Evolutionary conservation across 306 rosid genomes (phyloP), one percentile per base, ranked within the genome.

Genomic region (Cucumis hystrix): DNA sequence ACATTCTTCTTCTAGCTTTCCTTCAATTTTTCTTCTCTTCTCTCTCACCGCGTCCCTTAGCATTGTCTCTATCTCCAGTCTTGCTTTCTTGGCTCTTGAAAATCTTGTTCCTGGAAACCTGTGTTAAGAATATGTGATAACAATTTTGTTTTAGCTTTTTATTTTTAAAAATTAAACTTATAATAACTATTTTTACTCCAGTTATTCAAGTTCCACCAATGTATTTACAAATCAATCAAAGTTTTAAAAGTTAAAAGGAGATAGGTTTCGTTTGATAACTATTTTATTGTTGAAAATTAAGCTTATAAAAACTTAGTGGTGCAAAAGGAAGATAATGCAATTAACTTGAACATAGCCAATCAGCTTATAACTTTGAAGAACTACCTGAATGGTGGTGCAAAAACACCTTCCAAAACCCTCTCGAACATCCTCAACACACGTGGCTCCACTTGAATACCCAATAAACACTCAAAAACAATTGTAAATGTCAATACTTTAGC

Each of bases 371-470:
- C 41, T 62, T 62, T 28, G 17, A 15, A n/a, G 15, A 15, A 15
- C 57, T 52, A 52, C 28, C 41, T 70, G 66, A 90, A 55, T 0
- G 87, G 88, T 1, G 77, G 81, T 1, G 90, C 84, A 23, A 93
- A 91, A 25, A 93, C 97, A 6, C 96, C 93, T 74, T 88, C 91
- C 77, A 93, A 65, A 28, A 93, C 90, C 74, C 87, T 89, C 76
- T 93, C 96, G n/a, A 91, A 93, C 10, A 82, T 87, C 35, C 68
- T 81, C 43, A 93, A 55, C 90, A 88, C 77, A 16, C 85, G 92
- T 55, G 80, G 81, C 82, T 89, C 78, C 75, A 85, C 91, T 57
- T 77, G 75, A 52, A 90, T 87, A 73, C 98, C 98, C 56, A 93
- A 41, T 65, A 91, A 81, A 69, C 96, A 89, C 86, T 93, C 96